Conservation (phyloP, 768 basidiomycete genomes). For the Suillus paluster region DNA sequence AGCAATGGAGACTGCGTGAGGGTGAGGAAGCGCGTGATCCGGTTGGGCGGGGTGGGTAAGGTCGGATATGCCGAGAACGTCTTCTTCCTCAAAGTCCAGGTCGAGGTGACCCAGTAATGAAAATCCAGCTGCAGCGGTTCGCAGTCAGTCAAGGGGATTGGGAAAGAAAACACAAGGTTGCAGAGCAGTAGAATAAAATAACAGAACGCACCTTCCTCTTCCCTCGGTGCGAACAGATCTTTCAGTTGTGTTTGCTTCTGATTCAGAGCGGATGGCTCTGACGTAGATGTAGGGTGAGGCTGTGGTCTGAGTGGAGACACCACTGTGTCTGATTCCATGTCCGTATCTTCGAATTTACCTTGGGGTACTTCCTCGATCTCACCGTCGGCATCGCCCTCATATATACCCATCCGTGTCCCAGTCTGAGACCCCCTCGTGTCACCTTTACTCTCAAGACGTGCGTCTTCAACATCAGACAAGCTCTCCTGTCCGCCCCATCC, state of each 20-base stretch:
- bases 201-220: slow-evolving; percentile 60
- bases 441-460: neutral
- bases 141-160: neutral
- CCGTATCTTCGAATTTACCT: slow-evolving; percentile 8
- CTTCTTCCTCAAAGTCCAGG: slow-evolving; percentile 72
- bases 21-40: slow-evolving; percentile 5
- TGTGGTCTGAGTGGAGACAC: neutral
- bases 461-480: slow-evolving; percentile 55
- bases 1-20: slow-evolving; percentile 3
- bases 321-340: neutral
- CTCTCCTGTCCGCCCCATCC: slow-evolving; percentile 69
- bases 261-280: neutral
- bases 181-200: neutral
- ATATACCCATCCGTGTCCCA: slow-evolving; percentile 5
- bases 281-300: neutral
- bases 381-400: slow-evolving; percentile 32
- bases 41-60: slow-evolving; percentile 25
- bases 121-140: slow-evolving; percentile 54
- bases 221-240: slow-evolving; percentile 73
- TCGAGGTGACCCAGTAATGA: slow-evolving; percentile 79
- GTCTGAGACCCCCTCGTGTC: slow-evolving; percentile 28
- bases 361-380: slow-evolving; percentile 23
- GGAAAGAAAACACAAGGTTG: neutral
- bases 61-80: slow-evolving; percentile 36
- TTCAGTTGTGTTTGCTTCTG: slow-evolving; percentile 51